phyloP scores from a whole-genome alignment of 805 yeast genomes.

The Schizosaccharomyces japonicus region DNA sequence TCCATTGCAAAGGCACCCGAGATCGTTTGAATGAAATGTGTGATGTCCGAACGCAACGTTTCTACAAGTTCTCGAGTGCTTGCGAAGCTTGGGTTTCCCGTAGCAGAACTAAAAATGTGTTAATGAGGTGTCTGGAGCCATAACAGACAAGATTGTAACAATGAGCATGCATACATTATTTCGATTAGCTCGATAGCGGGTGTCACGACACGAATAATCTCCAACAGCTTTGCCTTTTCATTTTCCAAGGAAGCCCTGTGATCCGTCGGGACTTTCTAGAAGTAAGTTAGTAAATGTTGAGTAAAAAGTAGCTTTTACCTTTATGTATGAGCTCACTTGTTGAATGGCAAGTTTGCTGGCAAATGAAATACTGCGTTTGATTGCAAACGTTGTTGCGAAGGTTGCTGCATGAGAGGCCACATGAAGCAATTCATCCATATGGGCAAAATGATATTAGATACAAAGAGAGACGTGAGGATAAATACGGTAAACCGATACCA shows the following conservation, averaged over 20 bases:
- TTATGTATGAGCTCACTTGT: slow-evolving; percentile 1
- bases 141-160: not conserved
- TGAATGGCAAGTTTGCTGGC: slow-evolving; percentile 2
- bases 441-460: too few relatives aligned
- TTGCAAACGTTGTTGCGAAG: slow-evolving; percentile 5
- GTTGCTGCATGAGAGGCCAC: slow-evolving; percentile 6
- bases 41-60: slow-evolving; percentile 34
- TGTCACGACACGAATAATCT: slow-evolving; percentile 35
- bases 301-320: too few relatives aligned
- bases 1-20: slow-evolving; percentile 18
- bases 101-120: too few relatives aligned
- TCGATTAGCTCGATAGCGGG: slow-evolving; percentile 46
- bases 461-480: too few relatives aligned
- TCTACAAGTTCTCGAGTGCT: slow-evolving; percentile 30
- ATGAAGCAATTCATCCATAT: slow-evolving; percentile 6
- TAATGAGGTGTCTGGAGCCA: too few relatives aligned
- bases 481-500: too few relatives aligned
- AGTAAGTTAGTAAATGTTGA: too few relatives aligned
- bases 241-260: slow-evolving; percentile 15
- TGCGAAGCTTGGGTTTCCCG: slow-evolving; percentile 35
- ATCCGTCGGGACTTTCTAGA: not conserved
- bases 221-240: slow-evolving; percentile 25
- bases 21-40: slow-evolving; percentile 29
- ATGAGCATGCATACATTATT: slow-evolving; percentile 21
- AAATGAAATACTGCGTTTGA: not conserved